These are phyloP conservation scores for Aspergillus intermedius DNA, from an alignment of 2,329 filamentous ascomycete species.

Conservation along the genomic window DNA sequence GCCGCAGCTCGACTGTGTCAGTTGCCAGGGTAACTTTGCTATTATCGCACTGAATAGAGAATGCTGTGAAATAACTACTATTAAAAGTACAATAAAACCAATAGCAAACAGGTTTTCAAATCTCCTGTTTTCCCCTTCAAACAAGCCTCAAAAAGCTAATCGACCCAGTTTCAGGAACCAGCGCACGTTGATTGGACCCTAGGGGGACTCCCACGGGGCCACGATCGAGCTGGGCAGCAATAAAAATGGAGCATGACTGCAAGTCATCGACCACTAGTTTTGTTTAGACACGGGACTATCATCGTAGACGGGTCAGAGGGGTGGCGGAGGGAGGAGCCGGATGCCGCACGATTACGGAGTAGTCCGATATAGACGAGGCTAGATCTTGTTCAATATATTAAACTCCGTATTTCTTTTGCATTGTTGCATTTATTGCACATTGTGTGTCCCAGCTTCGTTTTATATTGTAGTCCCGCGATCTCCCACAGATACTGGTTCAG, in stretches of 20 bases:
- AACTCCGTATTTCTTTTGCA: too few relatives aligned
- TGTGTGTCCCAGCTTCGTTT: too few relatives aligned
- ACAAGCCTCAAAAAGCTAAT: conserved; percentile 3
- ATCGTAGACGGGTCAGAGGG: neutral
- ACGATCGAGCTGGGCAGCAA: conserved; percentile 12
- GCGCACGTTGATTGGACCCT: neutral
- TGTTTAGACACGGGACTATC: conserved; percentile 1
- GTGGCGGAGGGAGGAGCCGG: neutral
- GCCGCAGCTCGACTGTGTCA: neutral
- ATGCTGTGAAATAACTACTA: neutral
- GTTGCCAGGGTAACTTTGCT: conserved; percentile 18
- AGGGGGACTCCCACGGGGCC: neutral
- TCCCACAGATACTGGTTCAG: neutral
- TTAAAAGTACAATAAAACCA: neutral
- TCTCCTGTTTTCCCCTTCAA: neutral
- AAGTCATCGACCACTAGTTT: conserved; percentile 7
- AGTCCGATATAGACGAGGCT: neutral
- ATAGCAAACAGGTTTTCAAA: conserved; percentile 15
- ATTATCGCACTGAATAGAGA: neutral
- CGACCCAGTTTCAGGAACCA: conserved; percentile 1
- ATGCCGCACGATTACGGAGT: neutral
- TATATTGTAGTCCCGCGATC: neutral
- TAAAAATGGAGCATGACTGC: conserved; percentile 7
- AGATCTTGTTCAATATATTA: too few relatives aligned
- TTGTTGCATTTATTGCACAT: too few relatives aligned